Evolutionary conservation across 1,139 yeast genomes (phyloP).

Genomic region (Yarrowia galli): DNA sequence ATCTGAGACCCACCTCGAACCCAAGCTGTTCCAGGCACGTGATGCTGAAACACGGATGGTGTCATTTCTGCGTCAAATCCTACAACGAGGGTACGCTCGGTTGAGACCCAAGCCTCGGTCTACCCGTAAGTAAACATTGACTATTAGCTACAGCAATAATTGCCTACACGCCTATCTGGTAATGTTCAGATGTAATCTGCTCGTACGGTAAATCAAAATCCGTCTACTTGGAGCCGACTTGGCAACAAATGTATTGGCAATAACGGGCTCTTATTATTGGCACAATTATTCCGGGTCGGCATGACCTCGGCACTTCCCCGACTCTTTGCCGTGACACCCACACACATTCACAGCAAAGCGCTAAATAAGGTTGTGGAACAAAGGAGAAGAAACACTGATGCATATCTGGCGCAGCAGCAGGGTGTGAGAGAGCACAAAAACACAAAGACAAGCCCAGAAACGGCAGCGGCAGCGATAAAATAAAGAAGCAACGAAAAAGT

Average conservation of each 20-base stretch:
- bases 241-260: no score
- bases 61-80: no score
- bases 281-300: not conserved
- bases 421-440: not conserved
- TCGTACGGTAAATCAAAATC: no score
- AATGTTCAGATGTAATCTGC: no score
- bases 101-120: no score
- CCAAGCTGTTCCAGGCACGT: not conserved
- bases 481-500: not conserved
- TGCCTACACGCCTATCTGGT: no score
- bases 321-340: not conserved
- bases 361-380: not conserved
- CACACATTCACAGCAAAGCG: conserved; percentile 18
- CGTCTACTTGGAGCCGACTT: no score
- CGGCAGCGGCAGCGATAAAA: not conserved
- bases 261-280: no score
- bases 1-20: not conserved
- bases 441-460: not conserved
- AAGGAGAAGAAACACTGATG: not conserved
- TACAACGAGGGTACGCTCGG: no score
- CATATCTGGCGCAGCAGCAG: conserved; percentile 10
- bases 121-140: no score
- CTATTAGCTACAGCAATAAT: no score
- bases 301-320: conserved; percentile 11
- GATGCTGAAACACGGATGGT: not conserved